phyloP scores from a whole-genome alignment of 805 yeast species.

The Candida michaelii region DNA sequence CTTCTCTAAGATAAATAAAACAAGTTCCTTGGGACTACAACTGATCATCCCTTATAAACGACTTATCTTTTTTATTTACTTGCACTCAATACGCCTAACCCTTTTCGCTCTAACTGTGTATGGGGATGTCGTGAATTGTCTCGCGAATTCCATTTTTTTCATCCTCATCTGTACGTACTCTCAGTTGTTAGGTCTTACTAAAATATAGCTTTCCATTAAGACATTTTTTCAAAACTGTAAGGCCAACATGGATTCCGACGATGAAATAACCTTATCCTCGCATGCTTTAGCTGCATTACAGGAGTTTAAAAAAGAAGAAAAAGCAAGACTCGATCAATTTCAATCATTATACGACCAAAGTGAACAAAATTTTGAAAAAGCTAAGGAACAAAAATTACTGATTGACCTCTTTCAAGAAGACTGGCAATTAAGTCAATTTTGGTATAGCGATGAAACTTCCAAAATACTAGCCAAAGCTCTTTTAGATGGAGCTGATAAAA shows the following conservation, averaged over 20 bases:
- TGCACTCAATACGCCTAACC: neutral
- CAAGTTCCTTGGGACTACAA: slow-evolving; percentile 28
- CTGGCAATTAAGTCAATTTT: slow-evolving; percentile 93
- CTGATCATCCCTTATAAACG: slow-evolving; percentile 17
- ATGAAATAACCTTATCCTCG: slow-evolving; percentile 46
- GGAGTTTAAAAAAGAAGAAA: slow-evolving; percentile 68
- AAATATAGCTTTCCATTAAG: too few species aligned
- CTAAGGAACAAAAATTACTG: slow-evolving; percentile 31
- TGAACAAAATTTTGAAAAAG: slow-evolving; percentile 51
- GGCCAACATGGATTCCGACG: slow-evolving; percentile 43
- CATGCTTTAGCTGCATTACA: slow-evolving; percentile 55
- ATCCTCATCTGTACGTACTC: neutral
- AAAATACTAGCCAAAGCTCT: slow-evolving; percentile 64
- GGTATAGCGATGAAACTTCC: slow-evolving; percentile 81
- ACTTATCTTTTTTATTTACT: neutral
- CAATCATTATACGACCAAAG: slow-evolving; percentile 54
- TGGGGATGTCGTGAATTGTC: slow-evolving; percentile 2
- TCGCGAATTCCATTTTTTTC: slow-evolving; percentile 3
- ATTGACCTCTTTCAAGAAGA: slow-evolving; percentile 84
- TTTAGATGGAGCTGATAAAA: slow-evolving; percentile 70
- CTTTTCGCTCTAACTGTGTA: neutral
- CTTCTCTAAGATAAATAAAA: slow-evolving; percentile 23
- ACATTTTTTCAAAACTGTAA: too few species aligned
- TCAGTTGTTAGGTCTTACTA: too few species aligned
- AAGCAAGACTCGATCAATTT: slow-evolving; percentile 55